Base-by-base conservation (phyloP, 306 rosid species). In the Quercus agrifolia region DNA sequence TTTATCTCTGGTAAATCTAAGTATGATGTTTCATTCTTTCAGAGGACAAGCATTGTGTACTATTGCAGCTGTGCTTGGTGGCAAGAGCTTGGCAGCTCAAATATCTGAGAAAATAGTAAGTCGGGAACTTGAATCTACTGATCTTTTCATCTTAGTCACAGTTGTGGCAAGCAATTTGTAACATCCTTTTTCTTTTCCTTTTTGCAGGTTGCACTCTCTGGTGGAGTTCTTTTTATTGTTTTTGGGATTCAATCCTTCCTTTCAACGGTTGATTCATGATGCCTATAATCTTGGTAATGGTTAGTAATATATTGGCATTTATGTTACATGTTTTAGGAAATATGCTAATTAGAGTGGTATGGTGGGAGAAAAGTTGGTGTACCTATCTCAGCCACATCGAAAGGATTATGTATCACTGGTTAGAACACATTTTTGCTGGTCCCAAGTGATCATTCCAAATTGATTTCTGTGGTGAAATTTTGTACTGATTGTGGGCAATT, bases 1-100 rank as follows among this genome's bases (percentile, higher is more conserved):
- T 64, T 30, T 66, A 66, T 66, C 30, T 54, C 78, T 74, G 38
- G 5, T 19, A 7, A 56, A 46, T 78, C 58, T 66, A 49, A 56
- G 78, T 75, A 80, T 30, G 4, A n/a, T 71, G 44, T 49, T 66
- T 79, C 30, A 74, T 56, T 73, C 38, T 80, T 69, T 78, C 87
- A 94, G 97, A 78, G 98, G 94, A 46, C 97, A 94, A 67, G 91
- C 98, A 7, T 82, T 94, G 80, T 94, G 98, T 85, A 94, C 98
- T 51, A 44, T 86, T 74, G 98, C 97, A 77, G 94, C 97, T 72
- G 97, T 94, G 67, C 28, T 94, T 73, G 98, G 98, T 64, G 98
- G 98, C 77, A 92, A 92, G 91, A 91, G 93, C 87, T 87, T 94
- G 91, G 98, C 98, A 57, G 89, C 98, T 70, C 97, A 87, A 78